phyloP scores from a whole-genome alignment of 441 rosid species.

The Brassica balearica region DNA sequence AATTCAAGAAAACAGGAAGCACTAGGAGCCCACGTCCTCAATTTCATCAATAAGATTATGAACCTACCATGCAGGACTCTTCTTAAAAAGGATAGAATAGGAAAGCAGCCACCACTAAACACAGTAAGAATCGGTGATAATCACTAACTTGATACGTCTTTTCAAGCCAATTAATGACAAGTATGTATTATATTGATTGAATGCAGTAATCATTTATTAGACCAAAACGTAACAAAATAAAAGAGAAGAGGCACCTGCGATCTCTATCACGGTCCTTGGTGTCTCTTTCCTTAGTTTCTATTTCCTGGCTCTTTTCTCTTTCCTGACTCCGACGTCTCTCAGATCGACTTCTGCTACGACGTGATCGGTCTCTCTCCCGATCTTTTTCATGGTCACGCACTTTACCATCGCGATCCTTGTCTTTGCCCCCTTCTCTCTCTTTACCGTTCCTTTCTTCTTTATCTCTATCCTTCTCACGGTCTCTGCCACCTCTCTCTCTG shows the following conservation, averaged over 20 bases:
- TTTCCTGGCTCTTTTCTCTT: conserved; percentile 58
- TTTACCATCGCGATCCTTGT: conserved; percentile 50
- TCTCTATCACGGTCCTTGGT: conserved; percentile 73
- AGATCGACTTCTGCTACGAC: conserved; percentile 66
- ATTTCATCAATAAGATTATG: conserved; percentile 18
- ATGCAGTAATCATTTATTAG: neutral
- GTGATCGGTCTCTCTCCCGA: conserved; percentile 54
- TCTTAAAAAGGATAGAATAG: neutral
- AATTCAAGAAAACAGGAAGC: conserved; percentile 26
- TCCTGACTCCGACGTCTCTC: conserved; percentile 65
- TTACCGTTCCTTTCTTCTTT: conserved; percentile 61
- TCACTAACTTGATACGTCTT: conserved; percentile 23
- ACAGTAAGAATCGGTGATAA: neutral
- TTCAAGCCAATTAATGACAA: conserved; percentile 24
- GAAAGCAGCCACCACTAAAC: conserved; percentile 1
- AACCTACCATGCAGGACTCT: conserved; percentile 23
- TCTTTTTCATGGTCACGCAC: conserved; percentile 55
- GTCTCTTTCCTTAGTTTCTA: conserved; percentile 65
- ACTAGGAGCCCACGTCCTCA: conserved; percentile 28
- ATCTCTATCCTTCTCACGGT: conserved; percentile 49
- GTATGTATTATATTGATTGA: conserved; percentile 16
- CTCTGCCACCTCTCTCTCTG: conserved; percentile 51
- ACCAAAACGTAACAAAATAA: too few species aligned
- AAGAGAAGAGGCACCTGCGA: too few species aligned
- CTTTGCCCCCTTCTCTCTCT: conserved; percentile 57